phyloP scores from a whole-genome alignment of 768 basidiomycete genomes.

The Boletus edulis region DNA sequence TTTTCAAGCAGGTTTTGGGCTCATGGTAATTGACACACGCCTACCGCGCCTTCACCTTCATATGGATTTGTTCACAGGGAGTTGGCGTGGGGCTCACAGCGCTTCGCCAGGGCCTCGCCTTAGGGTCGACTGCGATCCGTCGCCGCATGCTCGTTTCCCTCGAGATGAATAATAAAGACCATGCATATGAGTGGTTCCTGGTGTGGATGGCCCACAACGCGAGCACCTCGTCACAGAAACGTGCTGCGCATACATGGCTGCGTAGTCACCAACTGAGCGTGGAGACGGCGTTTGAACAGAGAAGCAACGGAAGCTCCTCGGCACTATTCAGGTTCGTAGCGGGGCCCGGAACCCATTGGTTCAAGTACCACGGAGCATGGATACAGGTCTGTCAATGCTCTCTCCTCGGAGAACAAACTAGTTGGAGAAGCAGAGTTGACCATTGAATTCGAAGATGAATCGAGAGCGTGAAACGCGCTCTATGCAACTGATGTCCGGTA shows the following conservation, averaged over 20 bases:
- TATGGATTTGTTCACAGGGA: conserved; percentile 51
- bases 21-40: conserved; percentile 64
- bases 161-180: conserved; percentile 96
- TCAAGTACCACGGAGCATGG: conserved; percentile 89
- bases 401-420: not conserved
- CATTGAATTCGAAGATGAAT: conserved; percentile 61
- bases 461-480: conserved; percentile 92
- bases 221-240: conserved; percentile 27
- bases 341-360: conserved; percentile 92
- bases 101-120: conserved; percentile 65
- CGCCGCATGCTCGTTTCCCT: conserved; percentile 91
- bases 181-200: conserved; percentile 94
- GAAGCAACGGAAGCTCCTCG: conserved; percentile 87
- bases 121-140: conserved; percentile 74
- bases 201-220: conserved; percentile 89
- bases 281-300: conserved; percentile 86
- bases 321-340: conserved; percentile 93
- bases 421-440: not conserved
- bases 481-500: conserved; percentile 87
- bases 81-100: conserved; percentile 81
- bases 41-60: not conserved
- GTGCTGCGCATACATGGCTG: conserved; percentile 42
- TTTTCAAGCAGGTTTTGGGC: conserved; percentile 96
- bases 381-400: conserved; percentile 66
- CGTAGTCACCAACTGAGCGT: conserved; percentile 93